Percentiles rank a stretch among this genome's conserved stretches.
phyloP scores from a whole-genome alignment of 176 grass and related monocot species.

The Ensete ventricosum region DNA sequence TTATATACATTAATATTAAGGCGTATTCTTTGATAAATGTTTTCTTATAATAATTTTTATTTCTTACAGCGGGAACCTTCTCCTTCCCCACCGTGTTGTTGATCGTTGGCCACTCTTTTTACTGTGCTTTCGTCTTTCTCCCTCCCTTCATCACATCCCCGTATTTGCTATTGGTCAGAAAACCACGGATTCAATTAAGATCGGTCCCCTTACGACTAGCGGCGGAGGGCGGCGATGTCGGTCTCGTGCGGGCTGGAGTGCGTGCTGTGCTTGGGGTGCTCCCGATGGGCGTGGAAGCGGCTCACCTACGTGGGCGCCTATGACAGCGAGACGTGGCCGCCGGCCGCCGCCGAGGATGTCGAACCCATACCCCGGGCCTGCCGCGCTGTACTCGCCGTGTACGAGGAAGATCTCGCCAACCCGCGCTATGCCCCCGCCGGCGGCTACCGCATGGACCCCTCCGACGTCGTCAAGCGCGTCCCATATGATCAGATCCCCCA shows the following conservation, averaged over 20 bases:
- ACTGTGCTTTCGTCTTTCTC: too few relatives aligned
- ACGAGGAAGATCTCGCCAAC: constrained; percentile 46
- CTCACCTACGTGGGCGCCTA: constrained; percentile 90
- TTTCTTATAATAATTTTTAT: too few relatives aligned
- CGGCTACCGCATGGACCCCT: constrained; percentile 32
- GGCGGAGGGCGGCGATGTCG: constrained; percentile 41
- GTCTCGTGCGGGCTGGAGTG: constrained; percentile 87
- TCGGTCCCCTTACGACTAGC: too few relatives aligned
- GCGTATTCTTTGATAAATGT: too few relatives aligned
- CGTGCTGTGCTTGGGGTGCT: constrained; percentile 72
- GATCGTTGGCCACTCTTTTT: too few relatives aligned
- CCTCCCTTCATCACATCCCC: too few relatives aligned
- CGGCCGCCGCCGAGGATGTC: constrained; percentile 50
- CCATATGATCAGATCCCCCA: constrained; percentile 44
- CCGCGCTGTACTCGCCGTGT: constrained; percentile 62
- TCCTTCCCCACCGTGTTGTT: too few relatives aligned
- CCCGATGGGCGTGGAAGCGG: constrained; percentile 89
- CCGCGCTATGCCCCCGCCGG: constrained; percentile 47
- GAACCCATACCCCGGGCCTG: constrained; percentile 73
- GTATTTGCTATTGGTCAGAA: too few relatives aligned
- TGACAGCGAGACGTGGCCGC: constrained; percentile 94
- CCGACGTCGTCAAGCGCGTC: constrained; percentile 44
- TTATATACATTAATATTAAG: too few relatives aligned
- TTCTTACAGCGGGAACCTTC: too few relatives aligned
- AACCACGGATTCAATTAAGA: too few relatives aligned